Evolutionary conservation across 202 grass and related monocot genomes (phyloP).

Genomic region (Setaria viridis): DNA sequence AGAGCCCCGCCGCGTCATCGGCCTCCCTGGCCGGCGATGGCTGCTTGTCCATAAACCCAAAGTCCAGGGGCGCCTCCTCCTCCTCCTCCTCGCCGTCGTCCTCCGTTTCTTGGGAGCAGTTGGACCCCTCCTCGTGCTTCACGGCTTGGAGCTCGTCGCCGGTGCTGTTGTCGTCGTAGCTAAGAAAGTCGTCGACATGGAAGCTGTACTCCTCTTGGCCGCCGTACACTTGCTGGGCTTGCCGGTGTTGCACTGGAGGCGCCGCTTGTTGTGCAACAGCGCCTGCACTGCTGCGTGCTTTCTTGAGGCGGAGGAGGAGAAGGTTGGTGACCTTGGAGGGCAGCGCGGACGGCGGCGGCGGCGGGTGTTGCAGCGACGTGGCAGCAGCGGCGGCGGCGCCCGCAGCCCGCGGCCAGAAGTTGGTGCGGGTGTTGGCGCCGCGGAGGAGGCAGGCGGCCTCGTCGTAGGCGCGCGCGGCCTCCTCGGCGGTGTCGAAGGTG

Average conservation of each 20-base stretch:
- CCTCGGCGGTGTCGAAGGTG: constrained; percentile 53
- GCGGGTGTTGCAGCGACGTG: not conserved
- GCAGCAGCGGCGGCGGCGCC: constrained; percentile 25
- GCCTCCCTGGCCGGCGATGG: not conserved
- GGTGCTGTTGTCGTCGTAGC: not conserved
- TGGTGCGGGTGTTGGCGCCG: constrained; percentile 46
- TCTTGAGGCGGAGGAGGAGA: constrained; percentile 35
- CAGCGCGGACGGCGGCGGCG: not conserved
- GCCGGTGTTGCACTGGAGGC: not conserved
- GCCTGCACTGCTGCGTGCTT: not conserved
- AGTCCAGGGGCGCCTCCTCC: constrained; percentile 10
- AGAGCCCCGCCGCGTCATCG: not conserved
- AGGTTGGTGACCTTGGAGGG: constrained; percentile 49
- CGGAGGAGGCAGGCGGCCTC: constrained; percentile 33
- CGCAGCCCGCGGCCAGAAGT: constrained; percentile 51
- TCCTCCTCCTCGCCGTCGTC: not conserved
- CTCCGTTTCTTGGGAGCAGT: not conserved
- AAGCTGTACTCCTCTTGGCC: constrained; percentile 29
- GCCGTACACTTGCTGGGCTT: not conserved
- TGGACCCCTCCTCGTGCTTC: constrained; percentile 25
- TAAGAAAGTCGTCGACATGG: constrained; percentile 45
- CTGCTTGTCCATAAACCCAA: constrained; percentile 20
- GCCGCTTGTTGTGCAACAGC: not conserved
- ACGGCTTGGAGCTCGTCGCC: not conserved
- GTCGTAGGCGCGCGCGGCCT: constrained; percentile 18